These are phyloP conservation scores for Rubia occidens DNA, from an alignment of 305 asterid species.

Conservation along the genomic window DNA sequence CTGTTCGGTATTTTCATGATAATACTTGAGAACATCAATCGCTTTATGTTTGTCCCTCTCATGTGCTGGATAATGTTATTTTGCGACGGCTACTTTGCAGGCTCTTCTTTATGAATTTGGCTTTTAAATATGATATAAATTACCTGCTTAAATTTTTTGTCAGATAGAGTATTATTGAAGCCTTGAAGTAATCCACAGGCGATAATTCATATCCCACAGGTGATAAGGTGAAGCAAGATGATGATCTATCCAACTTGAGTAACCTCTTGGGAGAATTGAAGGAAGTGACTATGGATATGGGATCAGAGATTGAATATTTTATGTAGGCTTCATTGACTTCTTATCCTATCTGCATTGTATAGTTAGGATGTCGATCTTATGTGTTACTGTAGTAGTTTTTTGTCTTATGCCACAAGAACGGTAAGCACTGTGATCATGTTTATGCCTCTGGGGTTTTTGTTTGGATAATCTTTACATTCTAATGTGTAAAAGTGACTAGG, in stretches of 20 bases:
- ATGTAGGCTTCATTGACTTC: background rate
- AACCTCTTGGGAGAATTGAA: constrained; percentile 74
- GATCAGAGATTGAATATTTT: background rate
- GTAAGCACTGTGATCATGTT: background rate
- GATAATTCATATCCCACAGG: constrained; percentile 12
- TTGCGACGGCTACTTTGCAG: background rate
- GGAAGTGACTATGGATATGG: constrained; percentile 59
- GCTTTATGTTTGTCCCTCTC: too few species aligned
- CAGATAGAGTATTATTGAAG: background rate
- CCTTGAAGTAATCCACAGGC: background rate
- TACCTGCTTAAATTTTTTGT: background rate
- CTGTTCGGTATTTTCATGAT: background rate
- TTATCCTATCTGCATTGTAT: background rate
- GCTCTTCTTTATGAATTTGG: background rate
- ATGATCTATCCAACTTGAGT: constrained; percentile 67
- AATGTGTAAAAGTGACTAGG: too few species aligned
- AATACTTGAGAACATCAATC: background rate
- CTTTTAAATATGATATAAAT: too few species aligned
- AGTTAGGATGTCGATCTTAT: background rate
- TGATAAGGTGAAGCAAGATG: constrained; percentile 70
- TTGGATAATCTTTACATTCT: background rate
- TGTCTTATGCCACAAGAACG: background rate
- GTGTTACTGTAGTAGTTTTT: background rate
- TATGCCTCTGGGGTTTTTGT: background rate
- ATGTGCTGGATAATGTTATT: too few species aligned